Conservation (phyloP, 306 rosid genomes). For the Acacia confusa region DNA sequence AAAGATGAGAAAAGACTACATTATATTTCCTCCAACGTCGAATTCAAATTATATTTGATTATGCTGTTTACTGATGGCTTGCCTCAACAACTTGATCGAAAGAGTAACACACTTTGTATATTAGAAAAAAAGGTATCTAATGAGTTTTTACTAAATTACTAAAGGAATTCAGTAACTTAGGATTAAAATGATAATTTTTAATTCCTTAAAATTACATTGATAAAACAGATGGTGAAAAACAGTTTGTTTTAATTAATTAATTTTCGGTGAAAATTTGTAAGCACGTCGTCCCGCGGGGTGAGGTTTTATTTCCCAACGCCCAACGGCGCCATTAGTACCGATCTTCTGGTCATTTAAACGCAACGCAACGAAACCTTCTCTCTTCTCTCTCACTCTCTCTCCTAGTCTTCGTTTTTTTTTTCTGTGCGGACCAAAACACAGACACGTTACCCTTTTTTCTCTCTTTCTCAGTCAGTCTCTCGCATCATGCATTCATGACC, state of each 20-base stretch:
- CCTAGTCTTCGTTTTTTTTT: neutral
- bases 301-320: neutral
- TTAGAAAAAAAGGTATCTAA: no score
- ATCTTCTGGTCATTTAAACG: constrained; percentile 10
- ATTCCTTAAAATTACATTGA: no score
- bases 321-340: constrained; percentile 26
- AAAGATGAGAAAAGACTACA: no score
- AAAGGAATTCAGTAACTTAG: no score
- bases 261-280: neutral
- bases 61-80: no score
- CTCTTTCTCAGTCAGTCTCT: neutral
- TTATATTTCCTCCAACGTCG: no score
- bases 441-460: constrained; percentile 56
- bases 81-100: no score
- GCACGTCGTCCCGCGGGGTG: neutral
- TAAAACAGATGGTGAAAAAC: neutral
- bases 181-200: no score
- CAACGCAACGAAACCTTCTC: constrained; percentile 9
- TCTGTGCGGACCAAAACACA: constrained; percentile 46
- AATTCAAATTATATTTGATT: no score
- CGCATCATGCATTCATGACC: constrained; percentile 26
- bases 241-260: neutral
- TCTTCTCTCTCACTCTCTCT: neutral
- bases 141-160: no score
- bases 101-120: no score